These are phyloP conservation scores for Yamadazyma paraphyllophila DNA, from an alignment of 805 yeast genomes.

Conservation along the genomic window DNA sequence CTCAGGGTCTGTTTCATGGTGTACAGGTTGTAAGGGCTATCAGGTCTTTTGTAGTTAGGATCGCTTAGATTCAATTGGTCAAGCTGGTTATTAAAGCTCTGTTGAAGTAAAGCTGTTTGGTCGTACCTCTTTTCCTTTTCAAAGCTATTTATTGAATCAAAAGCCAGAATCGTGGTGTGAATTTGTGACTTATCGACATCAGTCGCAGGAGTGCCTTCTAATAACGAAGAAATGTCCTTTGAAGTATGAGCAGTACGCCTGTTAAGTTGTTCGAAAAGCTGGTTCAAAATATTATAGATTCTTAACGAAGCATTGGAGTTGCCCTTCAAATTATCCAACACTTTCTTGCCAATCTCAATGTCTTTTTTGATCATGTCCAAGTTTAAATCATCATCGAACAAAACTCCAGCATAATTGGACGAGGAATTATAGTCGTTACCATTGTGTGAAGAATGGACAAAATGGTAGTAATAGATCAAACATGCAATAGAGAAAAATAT, in stretches of 20 bases:
- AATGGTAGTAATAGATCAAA: constrained; percentile 74
- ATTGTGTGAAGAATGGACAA: constrained; percentile 29
- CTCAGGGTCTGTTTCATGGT: background rate
- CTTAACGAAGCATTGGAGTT: constrained; percentile 75
- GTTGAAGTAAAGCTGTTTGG: constrained; percentile 5
- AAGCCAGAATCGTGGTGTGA: constrained; percentile 10
- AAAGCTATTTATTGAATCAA: constrained; percentile 12
- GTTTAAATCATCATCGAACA: constrained; percentile 45
- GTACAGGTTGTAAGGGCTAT: constrained; percentile 1
- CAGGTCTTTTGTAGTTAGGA: background rate
- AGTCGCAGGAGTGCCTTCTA: background rate
- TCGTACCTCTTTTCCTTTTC: constrained; percentile 1
- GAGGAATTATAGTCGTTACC: constrained; percentile 19
- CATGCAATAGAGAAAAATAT: constrained; percentile 88
- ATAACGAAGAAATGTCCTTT: constrained; percentile 13
- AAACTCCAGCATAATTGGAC: constrained; percentile 43
- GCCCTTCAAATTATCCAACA: constrained; percentile 67
- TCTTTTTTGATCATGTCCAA: constrained; percentile 66
- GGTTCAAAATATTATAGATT: constrained; percentile 75
- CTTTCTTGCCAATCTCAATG: constrained; percentile 78
- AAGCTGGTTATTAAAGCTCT: constrained; percentile 7
- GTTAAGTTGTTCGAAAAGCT: constrained; percentile 76
- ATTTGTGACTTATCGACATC: constrained; percentile 11
- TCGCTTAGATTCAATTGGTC: constrained; percentile 5
- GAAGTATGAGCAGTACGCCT: constrained; percentile 59